Evolutionary conservation across 2,329 filamentous ascomycete genomes (phyloP).

Genomic region (Diaporthe sp.): DNA sequence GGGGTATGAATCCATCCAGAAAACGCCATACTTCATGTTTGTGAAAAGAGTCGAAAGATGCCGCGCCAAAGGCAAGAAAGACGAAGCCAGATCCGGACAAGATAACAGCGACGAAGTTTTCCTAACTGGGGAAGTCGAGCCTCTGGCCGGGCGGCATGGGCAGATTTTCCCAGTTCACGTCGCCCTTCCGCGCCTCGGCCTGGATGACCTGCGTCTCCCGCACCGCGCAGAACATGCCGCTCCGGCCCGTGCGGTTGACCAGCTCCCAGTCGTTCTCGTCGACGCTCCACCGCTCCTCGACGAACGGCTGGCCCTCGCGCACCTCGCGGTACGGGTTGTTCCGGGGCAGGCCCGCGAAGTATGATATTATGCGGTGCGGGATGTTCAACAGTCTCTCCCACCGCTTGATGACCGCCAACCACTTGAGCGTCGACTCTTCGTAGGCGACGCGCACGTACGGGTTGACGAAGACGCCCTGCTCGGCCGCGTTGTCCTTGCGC

Average conservation of each 20-base stretch:
- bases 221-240: constrained; percentile 66
- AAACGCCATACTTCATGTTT: neutral
- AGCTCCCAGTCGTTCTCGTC: constrained; percentile 51
- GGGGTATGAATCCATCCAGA: constrained; percentile 16
- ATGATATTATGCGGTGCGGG: constrained; percentile 68
- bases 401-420: constrained; percentile 68
- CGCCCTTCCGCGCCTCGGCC: constrained; percentile 41
- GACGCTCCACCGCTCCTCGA: constrained; percentile 59
- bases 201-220: constrained; percentile 57
- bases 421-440: constrained; percentile 63
- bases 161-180: constrained; percentile 49
- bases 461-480: constrained; percentile 77
- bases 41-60: neutral
- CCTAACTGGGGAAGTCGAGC: constrained; percentile 45
- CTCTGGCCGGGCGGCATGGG: constrained; percentile 47
- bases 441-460: constrained; percentile 81
- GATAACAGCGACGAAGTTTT: neutral
- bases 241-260: constrained; percentile 55
- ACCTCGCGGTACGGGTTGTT: constrained; percentile 71
- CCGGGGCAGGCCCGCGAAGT: constrained; percentile 65
- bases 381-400: constrained; percentile 73
- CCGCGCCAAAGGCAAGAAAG: neutral
- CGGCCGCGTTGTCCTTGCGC: constrained; percentile 48
- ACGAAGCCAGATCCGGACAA: neutral
- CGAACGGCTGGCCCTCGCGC: constrained; percentile 63